Evolutionary conservation across 2,329 filamentous ascomycete genomes (phyloP).

Genomic region (Xylariaceae sp.): DNA sequence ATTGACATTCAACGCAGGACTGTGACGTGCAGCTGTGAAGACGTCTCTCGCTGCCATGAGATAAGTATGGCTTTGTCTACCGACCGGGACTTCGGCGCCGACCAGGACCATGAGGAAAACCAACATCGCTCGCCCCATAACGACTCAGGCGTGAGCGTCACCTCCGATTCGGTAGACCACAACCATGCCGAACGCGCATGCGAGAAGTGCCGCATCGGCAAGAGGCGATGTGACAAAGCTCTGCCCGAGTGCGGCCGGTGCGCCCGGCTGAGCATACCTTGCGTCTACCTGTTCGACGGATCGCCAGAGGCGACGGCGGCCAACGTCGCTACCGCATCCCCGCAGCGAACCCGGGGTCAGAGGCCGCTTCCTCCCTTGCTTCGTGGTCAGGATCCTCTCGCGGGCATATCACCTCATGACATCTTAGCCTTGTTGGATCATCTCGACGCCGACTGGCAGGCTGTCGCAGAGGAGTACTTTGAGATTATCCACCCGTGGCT

Average conservation of each 20-base stretch:
- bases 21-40: too few relatives aligned
- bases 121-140: not conserved
- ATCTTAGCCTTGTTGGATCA: not conserved
- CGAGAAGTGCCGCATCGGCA: conserved; percentile 23
- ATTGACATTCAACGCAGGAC: too few relatives aligned
- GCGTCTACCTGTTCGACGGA: not conserved
- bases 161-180: conserved; percentile 2
- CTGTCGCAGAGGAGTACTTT: not conserved
- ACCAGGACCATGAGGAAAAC: not conserved
- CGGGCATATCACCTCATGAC: not conserved
- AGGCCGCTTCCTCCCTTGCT: not conserved
- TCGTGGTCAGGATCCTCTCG: not conserved
- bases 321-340: not conserved
- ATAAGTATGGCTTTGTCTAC: too few relatives aligned
- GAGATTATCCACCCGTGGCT: not conserved
- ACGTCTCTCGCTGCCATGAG: too few relatives aligned
- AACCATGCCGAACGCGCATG: conserved; percentile 19
- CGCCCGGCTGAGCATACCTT: not conserved
- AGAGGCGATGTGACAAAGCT: conserved; percentile 11
- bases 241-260: not conserved
- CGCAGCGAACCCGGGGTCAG: not conserved
- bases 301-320: not conserved
- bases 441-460: not conserved
- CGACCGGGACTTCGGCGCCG: not conserved
- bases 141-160: conserved; percentile 1